Evolutionary conservation across 495 filamentous ascomycete genomes (phyloP).

Genomic region (Aspergillus bertholletiae): DNA sequence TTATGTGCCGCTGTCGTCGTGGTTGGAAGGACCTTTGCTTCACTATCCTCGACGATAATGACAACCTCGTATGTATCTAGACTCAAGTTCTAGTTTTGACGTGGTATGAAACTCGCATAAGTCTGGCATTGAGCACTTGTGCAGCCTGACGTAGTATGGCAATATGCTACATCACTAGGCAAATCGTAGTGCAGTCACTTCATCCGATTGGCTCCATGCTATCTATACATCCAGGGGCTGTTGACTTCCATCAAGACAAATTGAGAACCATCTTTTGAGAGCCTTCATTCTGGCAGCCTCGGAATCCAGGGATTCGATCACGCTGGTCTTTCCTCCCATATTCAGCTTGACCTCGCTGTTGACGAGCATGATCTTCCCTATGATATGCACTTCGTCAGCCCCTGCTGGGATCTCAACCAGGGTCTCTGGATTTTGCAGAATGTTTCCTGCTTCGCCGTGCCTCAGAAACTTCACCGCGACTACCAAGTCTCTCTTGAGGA

Average conservation of each 20-base stretch:
- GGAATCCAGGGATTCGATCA: constrained; percentile 44
- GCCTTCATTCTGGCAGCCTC: constrained; percentile 44
- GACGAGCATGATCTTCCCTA: constrained; percentile 59
- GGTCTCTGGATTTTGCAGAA: constrained; percentile 1
- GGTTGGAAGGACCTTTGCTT: too few relatives aligned
- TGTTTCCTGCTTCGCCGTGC: constrained; percentile 20
- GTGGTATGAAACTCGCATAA: too few relatives aligned
- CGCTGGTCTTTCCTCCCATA: constrained; percentile 51
- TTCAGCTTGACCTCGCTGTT: constrained; percentile 55
- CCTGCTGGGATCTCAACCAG: neutral
- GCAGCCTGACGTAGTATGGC: too few relatives aligned
- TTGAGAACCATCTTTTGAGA: constrained; percentile 28
- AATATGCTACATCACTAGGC: too few relatives aligned
- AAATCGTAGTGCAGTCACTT: neutral
- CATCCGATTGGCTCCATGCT: neutral
- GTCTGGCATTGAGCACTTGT: too few relatives aligned
- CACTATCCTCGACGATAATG: too few relatives aligned
- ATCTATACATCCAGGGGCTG: too few relatives aligned
- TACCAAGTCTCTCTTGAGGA: constrained; percentile 47
- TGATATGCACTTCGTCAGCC: constrained; percentile 31
- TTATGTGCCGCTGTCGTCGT: too few relatives aligned
- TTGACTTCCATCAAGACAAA: too few relatives aligned
- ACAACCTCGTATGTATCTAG: too few relatives aligned
- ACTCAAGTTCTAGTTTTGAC: too few relatives aligned
- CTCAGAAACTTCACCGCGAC: constrained; percentile 57